These are phyloP conservation scores for Hyaloscypha bicolor DNA, from an alignment of 495 filamentous ascomycete genomes.

Conservation along the genomic window DNA sequence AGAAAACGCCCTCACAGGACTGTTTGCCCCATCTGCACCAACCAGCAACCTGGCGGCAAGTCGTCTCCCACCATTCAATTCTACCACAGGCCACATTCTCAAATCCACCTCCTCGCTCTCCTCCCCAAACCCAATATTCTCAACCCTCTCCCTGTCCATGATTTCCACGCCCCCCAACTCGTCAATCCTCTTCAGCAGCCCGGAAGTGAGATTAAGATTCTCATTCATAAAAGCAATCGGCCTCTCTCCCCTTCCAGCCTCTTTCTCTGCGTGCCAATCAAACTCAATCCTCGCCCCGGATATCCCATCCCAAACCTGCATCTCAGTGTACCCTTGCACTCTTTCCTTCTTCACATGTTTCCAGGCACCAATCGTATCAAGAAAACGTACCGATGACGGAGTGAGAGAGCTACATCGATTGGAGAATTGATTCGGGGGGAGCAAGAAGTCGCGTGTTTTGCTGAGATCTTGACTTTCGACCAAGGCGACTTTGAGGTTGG, in stretches of 20 bases:
- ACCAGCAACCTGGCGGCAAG: conserved; percentile 84
- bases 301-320: conserved; percentile 97
- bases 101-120: conserved; percentile 73
- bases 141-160: conserved; percentile 75
- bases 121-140: conserved; percentile 73
- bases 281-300: conserved; percentile 86
- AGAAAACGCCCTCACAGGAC: conserved; percentile 88
- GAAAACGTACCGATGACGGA: conserved; percentile 73
- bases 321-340: conserved; percentile 87
- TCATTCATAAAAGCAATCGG: conserved; percentile 96
- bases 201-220: conserved; percentile 84
- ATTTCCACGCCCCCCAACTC: conserved; percentile 68
- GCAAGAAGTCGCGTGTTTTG: conserved; percentile 63
- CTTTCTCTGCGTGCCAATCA: conserved; percentile 63
- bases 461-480: conserved; percentile 84
- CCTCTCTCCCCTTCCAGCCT: conserved; percentile 38
- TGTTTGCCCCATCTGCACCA: conserved; percentile 93
- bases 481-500: conserved; percentile 80
- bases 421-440: conserved; percentile 73
- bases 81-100: conserved; percentile 82
- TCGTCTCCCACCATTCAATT: conserved; percentile 58
- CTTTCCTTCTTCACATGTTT: conserved; percentile 66
- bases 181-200: conserved; percentile 68
- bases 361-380: conserved; percentile 85
- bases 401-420: conserved; percentile 96